Conservation (phyloP, 1,139 yeast species). For the Suhomyces panamericanus region DNA sequence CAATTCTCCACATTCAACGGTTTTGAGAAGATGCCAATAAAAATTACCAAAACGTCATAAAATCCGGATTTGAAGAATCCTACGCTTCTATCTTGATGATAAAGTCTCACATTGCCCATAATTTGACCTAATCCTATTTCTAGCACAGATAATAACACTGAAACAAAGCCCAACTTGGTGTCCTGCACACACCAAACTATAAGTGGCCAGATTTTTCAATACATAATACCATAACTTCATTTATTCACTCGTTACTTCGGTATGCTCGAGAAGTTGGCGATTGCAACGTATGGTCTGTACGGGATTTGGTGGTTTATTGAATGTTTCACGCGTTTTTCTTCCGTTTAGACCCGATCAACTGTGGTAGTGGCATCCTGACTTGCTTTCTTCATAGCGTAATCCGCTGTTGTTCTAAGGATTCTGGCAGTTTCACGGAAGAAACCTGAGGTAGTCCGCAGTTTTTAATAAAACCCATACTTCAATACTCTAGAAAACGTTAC, state of each 20-base stretch:
- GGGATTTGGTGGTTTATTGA: background rate
- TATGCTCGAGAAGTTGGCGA: slow-evolving; percentile 7
- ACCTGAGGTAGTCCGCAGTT: slow-evolving; percentile 6
- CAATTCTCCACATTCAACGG: no score
- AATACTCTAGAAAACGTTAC: slow-evolving; percentile 8
- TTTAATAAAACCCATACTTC: slow-evolving; percentile 12
- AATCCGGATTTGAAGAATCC: no score
- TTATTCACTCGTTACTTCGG: slow-evolving; percentile 12
- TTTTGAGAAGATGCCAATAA: no score
- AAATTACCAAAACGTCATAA: no score
- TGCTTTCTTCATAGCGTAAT: background rate
- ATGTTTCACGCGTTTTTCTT: background rate
- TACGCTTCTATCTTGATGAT: no score
- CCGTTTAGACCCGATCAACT: background rate
- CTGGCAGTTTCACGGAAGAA: background rate
- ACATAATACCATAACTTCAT: slow-evolving; percentile 4
- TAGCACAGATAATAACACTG: no score
- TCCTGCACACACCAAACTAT: background rate
- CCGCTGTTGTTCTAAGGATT: background rate
- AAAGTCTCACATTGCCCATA: no score
- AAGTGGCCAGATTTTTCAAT: background rate
- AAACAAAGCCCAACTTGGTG: no score
- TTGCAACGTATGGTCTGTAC: background rate
- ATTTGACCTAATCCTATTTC: no score
- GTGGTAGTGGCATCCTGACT: background rate